Base-by-base conservation (phyloP, 2,329 filamentous ascomycete species). In the Sarocladium brachiariae region DNA sequence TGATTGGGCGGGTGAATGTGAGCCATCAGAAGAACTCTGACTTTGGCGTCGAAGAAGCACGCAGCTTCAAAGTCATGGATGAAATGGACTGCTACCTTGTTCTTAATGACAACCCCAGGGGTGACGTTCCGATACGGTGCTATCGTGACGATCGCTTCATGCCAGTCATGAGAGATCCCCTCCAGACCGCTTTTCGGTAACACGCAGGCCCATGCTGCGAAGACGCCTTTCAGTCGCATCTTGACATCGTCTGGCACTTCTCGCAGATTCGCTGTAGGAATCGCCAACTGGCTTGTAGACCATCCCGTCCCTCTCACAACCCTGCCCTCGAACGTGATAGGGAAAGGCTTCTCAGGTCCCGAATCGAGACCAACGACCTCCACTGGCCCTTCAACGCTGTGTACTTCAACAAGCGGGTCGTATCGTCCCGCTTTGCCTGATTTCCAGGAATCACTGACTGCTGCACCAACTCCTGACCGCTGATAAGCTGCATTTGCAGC, bases 191-290 rank as follows among this genome's bases (percentile, higher is more conserved):
- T 62, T 0, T 50, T 25, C 0, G 68, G 65, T 1, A 72, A 54
- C 2, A 80, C 57, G 1, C 73, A 65, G 0, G 75, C 77, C 83
- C 84, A 87, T 2, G 80, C 83, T 34, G 84, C 80, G 58, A 83
- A 87, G 6, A 83, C 73, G 0, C 84, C 84, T 11, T 70, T 66
- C 47, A 87, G 69, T 2, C 76, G 73, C 54, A 77, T 65, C 19
- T 72, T 67, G 35, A 84, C 61, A 30, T 77, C 70, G 23, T 76
- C 74, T 0, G 78, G 69, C 0, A 84, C 68, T 9, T 70, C 72
- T 0, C 58, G 57, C 2, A 87, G 62, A 52, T 76, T 81, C 0
- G 80, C 75, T 0, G 76, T 80, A 0, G 80, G 77, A 2, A 75
- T 66, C 0, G 73, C 73, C 5, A 75, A 63, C 33, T 72, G 63